Conservation (phyloP, 2,329 filamentous ascomycete species). For the Paecilomyces sp. region DNA sequence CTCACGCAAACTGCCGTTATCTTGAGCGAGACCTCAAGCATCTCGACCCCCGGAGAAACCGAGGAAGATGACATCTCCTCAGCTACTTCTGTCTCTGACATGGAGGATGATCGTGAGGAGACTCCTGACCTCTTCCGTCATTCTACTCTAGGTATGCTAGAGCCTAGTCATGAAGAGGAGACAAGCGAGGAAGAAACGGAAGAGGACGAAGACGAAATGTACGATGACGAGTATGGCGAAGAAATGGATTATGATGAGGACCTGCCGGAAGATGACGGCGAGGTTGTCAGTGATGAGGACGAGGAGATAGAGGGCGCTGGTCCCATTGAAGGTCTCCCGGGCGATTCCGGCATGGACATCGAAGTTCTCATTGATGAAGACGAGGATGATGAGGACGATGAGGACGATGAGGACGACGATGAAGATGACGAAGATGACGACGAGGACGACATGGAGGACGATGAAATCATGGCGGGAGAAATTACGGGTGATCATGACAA, state of each 20-base stretch:
- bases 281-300: constrained; percentile 82
- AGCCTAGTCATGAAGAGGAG: constrained; percentile 72
- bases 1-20: constrained; percentile 81
- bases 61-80: constrained; percentile 85
- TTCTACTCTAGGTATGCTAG: constrained; percentile 90
- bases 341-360: constrained; percentile 60
- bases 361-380: constrained; percentile 82
- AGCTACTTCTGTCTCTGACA: constrained; percentile 79
- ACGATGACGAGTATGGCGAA: constrained; percentile 78
- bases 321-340: constrained; percentile 56
- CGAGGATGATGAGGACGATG: constrained; percentile 53
- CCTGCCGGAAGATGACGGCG: constrained; percentile 68
- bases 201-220: constrained; percentile 78
- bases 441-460: constrained; percentile 54
- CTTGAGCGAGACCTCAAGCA: constrained; percentile 72
- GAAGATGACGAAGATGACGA: constrained; percentile 51
- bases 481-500: constrained; percentile 51
- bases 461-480: constrained; percentile 46
- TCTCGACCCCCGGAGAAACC: constrained; percentile 59
- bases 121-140: constrained; percentile 96
- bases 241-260: constrained; percentile 93
- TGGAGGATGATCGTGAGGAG: constrained; percentile 81
- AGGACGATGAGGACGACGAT: constrained; percentile 56
- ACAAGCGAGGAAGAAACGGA: constrained; percentile 65
- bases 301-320: constrained; percentile 79